Evolutionary conservation across 768 basidiomycete species (phyloP).

Genomic region (Amanita rubescens): DNA sequence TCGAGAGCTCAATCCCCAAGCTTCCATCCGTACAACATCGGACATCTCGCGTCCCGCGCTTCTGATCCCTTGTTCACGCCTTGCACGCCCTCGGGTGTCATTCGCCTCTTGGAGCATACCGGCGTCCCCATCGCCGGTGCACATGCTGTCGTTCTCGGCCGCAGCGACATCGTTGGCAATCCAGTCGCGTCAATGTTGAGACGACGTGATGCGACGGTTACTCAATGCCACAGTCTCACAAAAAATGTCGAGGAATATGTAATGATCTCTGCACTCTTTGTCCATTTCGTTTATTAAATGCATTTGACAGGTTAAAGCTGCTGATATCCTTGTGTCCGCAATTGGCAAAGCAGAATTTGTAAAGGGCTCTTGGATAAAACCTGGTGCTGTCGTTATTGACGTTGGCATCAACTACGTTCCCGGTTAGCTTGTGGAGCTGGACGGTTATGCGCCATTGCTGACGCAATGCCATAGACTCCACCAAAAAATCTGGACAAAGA

Average conservation of each 20-base stretch:
- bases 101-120: conserved; percentile 86
- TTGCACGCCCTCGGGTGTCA: conserved; percentile 92
- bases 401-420: conserved; percentile 97
- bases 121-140: conserved; percentile 70
- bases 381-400: conserved; percentile 92
- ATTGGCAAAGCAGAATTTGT: conserved; percentile 90
- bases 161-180: conserved; percentile 96
- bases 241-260: conserved; percentile 76
- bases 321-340: conserved; percentile 95
- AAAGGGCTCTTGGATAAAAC: conserved; percentile 92
- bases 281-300: neutral
- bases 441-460: neutral
- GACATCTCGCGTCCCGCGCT: conserved; percentile 86
- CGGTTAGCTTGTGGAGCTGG: conserved; percentile 34
- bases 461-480: conserved; percentile 45
- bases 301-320: conserved; percentile 57
- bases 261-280: conserved; percentile 18
- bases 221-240: conserved; percentile 93
- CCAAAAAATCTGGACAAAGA: conserved; percentile 92
- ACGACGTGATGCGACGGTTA: conserved; percentile 90
- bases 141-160: conserved; percentile 87
- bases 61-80: conserved; percentile 86
- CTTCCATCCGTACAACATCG: conserved; percentile 98
- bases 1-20: conserved; percentile 30
- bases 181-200: conserved; percentile 90